Base-by-base conservation (phyloP, 73 alveolate species). In the Effrenium voratum region DNA sequence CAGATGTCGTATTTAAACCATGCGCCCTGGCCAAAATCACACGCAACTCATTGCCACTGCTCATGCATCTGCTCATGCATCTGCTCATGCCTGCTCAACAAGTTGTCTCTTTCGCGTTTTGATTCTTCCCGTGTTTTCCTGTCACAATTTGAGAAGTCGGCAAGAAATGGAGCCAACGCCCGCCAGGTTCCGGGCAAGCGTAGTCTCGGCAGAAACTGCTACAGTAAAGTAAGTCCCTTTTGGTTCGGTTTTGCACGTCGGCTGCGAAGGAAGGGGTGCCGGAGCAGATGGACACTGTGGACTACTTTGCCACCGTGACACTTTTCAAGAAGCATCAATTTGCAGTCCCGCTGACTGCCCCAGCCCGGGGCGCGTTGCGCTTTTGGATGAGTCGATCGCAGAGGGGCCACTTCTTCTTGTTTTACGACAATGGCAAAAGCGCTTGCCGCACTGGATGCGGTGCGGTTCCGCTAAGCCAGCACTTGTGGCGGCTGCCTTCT, bases 381-480 rank as follows among this genome's bases (percentile, higher is more conserved):
- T 93, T 77, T 45, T 93, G 99, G 99, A 80, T 80, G 99, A 76
- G 59, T 5, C 63, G 99, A n/a, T 60, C 94, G 2, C 24, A 30
- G 46, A 76, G 84, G 16, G 77, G 87, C 24, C 99, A 93, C 80
- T 93, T 60, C 66, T 81, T 93, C 52, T 60, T 80, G 2, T 93
- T 93, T 28, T 93, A 93, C 72, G 99, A 93, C 99, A 93, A 93
- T 60, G 99, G 99, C 60, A 93, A 93, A 47, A 75, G 93, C 86
- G 93, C 88, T 8, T 79, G 93, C 63, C 30, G 99, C 43, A 81
- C 44, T 10, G 93, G 73, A 36, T 36, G 82, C 22, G 88, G 63
- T 0, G 98, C 92, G 28, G 50, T 34, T 10, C 82, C 92, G 22
- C 43, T 24, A 30, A 60, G 49, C 47, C 93, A 75, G 43, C 99